Evolutionary conservation across 75 land plant genomes (phyloP).

Genomic region (Pinus tabuliformis): DNA sequence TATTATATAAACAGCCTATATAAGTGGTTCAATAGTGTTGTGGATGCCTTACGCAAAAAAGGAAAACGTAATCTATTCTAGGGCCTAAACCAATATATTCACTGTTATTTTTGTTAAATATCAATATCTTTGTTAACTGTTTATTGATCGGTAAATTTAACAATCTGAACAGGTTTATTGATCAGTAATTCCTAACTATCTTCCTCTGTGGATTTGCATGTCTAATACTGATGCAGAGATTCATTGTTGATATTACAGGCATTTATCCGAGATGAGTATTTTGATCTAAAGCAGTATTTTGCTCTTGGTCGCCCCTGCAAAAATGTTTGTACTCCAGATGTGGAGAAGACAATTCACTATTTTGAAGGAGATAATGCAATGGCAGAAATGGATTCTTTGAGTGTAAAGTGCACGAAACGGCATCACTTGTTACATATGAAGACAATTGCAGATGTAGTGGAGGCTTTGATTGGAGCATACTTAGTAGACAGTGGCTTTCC

Average conservation of each 20-base stretch:
- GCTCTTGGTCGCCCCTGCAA: constrained; percentile 76
- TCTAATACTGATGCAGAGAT: not conserved
- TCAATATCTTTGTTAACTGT: too few relatives aligned
- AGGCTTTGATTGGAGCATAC: constrained; percentile 92
- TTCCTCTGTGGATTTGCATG: not conserved
- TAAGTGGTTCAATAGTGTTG: too few relatives aligned
- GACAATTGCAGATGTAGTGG: constrained; percentile 92
- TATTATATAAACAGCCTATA: too few relatives aligned
- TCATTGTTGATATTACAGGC: constrained; percentile 29
- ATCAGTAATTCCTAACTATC: not conserved
- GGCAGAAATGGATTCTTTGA: constrained; percentile 8
- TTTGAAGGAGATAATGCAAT: not conserved
- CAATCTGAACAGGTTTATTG: too few relatives aligned
- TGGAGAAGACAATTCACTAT: constrained; percentile 24
- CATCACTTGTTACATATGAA: constrained; percentile 82
- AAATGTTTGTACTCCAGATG: constrained; percentile 31
- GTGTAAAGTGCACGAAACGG: constrained; percentile 46
- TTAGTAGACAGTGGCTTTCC: constrained; percentile 74
- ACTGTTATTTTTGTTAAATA: too few relatives aligned
- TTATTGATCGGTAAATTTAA: too few relatives aligned
- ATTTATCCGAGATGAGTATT: constrained; percentile 74
- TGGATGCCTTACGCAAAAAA: too few relatives aligned
- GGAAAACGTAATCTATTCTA: too few relatives aligned
- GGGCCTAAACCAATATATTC: too few relatives aligned
- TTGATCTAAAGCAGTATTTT: constrained; percentile 64